Percentiles rank a stretch among this genome's conserved stretches.
Evolutionary conservation across 805 yeast genomes (phyloP).

Genomic region (Candida glaebosa): DNA sequence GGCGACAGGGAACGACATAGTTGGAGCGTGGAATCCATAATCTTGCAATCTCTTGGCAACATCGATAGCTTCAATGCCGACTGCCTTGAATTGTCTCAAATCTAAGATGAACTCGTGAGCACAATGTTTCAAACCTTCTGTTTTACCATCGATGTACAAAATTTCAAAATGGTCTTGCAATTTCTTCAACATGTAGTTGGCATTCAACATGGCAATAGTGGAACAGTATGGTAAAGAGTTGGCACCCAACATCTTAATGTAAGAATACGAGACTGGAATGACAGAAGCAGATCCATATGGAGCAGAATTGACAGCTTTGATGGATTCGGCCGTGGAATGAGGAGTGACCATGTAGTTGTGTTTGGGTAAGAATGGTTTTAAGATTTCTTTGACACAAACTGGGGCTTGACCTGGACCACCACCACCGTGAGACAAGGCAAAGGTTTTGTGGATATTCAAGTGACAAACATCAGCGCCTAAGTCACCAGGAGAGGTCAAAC

Average conservation of each 20-base stretch:
- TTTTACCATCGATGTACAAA: constrained; percentile 59
- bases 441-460: constrained; percentile 93
- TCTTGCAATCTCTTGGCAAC: constrained; percentile 96
- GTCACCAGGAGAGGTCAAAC: constrained; percentile 95
- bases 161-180: constrained; percentile 70
- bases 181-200: constrained; percentile 89
- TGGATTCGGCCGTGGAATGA: constrained; percentile 45
- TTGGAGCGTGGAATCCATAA: constrained; percentile 98
- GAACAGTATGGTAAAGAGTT: constrained; percentile 82
- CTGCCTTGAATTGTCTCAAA: constrained; percentile 73
- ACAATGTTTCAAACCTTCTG: constrained; percentile 63
- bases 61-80: constrained; percentile 91
- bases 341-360: constrained; percentile 64
- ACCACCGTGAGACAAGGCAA: constrained; percentile 98
- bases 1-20: constrained; percentile 98
- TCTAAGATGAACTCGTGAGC: constrained; percentile 97
- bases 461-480: constrained; percentile 98
- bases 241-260: constrained; percentile 92
- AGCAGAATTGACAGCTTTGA: constrained; percentile 82
- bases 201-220: constrained; percentile 86
- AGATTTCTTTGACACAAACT: constrained; percentile 83
- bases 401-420: constrained; percentile 99
- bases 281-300: constrained; percentile 96
- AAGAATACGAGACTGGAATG: constrained; percentile 89
- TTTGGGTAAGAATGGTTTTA: constrained; percentile 76